Base-by-base conservation (phyloP, 2,329 filamentous ascomycete genomes). In the Pestalotiopsis sp. region DNA sequence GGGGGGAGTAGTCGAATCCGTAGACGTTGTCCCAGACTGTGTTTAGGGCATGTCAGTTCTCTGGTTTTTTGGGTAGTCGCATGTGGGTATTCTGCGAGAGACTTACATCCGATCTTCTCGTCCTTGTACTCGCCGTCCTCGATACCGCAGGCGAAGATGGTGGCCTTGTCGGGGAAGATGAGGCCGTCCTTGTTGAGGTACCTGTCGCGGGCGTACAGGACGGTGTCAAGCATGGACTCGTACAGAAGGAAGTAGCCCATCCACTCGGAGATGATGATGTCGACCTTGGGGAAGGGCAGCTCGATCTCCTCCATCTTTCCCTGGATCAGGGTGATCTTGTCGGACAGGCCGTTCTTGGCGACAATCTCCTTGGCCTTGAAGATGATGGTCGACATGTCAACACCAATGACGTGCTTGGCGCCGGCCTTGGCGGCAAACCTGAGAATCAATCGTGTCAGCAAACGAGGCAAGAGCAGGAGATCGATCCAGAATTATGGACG, bases 221-320 rank as follows among this genome's bases (percentile, higher is more conserved):
- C 96, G 39, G 96, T 99, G 85, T 99, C 96, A 78, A 99, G 84
- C 96, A 99, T 99, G 89, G 90, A 93, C 90, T 99, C 96, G 84
- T 99, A 99, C 70, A 99, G 90, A 66, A 99, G 86, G 86, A 98
- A 98, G 86, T 99, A 99, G 41, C 96, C 96, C 96, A 99, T 99
- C 96, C 96, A 99, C 86, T 99, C 96, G 2, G 95, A 98, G 81
- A 99, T 97, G 84, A 99, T 99, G 80, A 99, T 99, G 79, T 99
- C 96, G 73, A 99, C 96, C 84, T 98, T 93, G 77, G 94, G 92
- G 83, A 92, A 97, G 23, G 96, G 96, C 71, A 99, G 87, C 78
- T 92, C 87, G 60, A 99, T 94, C 85, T 99, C 96, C 86, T 99
- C 96, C 96, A 99, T 99, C 89, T 99, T 99, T 81, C 96, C 96